Evolutionary conservation across 2,329 filamentous ascomycete genomes (phyloP).

Genomic region (Coniochaeta hoffmannii): DNA sequence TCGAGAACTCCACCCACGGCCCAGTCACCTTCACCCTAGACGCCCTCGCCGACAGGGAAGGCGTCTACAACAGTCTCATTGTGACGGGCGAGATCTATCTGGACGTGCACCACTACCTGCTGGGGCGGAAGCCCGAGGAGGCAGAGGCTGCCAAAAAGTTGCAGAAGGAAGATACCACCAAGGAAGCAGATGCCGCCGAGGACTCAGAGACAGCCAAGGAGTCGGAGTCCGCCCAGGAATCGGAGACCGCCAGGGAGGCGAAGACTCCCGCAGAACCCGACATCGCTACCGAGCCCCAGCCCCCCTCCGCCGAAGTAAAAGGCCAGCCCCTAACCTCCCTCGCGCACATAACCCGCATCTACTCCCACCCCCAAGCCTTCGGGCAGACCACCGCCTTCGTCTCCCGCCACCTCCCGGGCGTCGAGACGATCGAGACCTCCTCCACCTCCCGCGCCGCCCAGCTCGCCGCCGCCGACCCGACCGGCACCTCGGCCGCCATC

Average conservation of each 20-base stretch:
- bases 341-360: slow-evolving; percentile 63
- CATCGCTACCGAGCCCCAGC: neutral
- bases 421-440: slow-evolving; percentile 76
- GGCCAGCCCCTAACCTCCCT: slow-evolving; percentile 43
- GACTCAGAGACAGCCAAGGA: neutral
- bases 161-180: neutral
- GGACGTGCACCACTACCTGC: slow-evolving; percentile 78
- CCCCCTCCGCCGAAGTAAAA: slow-evolving; percentile 11
- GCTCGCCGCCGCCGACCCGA: slow-evolving; percentile 54
- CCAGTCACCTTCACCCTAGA: slow-evolving; percentile 86
- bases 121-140: slow-evolving; percentile 43
- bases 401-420: slow-evolving; percentile 56
- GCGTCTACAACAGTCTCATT: slow-evolving; percentile 57
- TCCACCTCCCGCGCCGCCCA: slow-evolving; percentile 83
- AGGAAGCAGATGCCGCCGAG: neutral
- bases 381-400: slow-evolving; percentile 82
- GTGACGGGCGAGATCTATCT: slow-evolving; percentile 83
- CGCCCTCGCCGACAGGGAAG: slow-evolving; percentile 69
- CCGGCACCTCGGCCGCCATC: slow-evolving; percentile 66
- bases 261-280: too few species aligned
- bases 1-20: slow-evolving; percentile 95
- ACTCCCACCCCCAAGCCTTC: slow-evolving; percentile 93
- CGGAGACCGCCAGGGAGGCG: neutral
- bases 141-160: neutral
- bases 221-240: neutral